Conservation (phyloP, 2,329 filamentous ascomycete species). For the Parastagonospora avenae region DNA sequence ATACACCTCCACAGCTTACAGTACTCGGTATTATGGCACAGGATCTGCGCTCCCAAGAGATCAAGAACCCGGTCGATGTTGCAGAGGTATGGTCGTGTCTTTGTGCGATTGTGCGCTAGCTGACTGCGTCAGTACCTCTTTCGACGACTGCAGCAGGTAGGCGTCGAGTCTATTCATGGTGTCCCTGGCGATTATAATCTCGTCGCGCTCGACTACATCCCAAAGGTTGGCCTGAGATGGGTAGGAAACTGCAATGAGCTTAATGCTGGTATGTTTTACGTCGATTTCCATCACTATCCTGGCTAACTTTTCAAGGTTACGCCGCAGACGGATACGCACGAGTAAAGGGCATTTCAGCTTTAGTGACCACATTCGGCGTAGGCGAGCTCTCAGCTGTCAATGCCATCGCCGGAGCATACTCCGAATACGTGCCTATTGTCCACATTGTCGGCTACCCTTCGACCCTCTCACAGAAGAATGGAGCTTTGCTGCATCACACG, state of each 20-base stretch:
- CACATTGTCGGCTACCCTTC: slow-evolving; percentile 56
- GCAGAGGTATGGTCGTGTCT: slow-evolving; percentile 54
- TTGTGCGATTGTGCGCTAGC: slow-evolving; percentile 5
- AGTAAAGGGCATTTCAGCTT: slow-evolving; percentile 53
- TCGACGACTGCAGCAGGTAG: slow-evolving; percentile 50
- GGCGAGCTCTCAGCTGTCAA: slow-evolving; percentile 56
- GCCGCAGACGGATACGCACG: slow-evolving; percentile 55
- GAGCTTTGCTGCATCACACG: slow-evolving; percentile 54
- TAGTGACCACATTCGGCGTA: slow-evolving; percentile 56
- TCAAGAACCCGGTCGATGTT: slow-evolving; percentile 59
- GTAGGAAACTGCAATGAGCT: slow-evolving; percentile 68
- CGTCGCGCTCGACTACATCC: slow-evolving; percentile 62
- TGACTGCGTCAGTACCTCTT: slow-evolving; percentile 42
- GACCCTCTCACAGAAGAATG: slow-evolving; percentile 47
- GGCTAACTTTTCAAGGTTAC: slow-evolving; percentile 44
- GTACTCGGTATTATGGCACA: slow-evolving; percentile 35
- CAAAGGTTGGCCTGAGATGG: slow-evolving; percentile 60
- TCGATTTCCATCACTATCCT: too few species aligned
- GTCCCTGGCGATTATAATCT: slow-evolving; percentile 53
- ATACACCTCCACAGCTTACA: background rate
- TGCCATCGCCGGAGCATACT: slow-evolving; percentile 54
- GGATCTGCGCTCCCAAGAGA: slow-evolving; percentile 49
- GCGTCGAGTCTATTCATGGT: slow-evolving; percentile 53
- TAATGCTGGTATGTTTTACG: slow-evolving; percentile 54
- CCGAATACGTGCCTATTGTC: slow-evolving; percentile 54